These are phyloP conservation scores for Dendrostoma leiphaemia DNA, from an alignment of 2,329 filamentous ascomycete species.

Conservation along the genomic window DNA sequence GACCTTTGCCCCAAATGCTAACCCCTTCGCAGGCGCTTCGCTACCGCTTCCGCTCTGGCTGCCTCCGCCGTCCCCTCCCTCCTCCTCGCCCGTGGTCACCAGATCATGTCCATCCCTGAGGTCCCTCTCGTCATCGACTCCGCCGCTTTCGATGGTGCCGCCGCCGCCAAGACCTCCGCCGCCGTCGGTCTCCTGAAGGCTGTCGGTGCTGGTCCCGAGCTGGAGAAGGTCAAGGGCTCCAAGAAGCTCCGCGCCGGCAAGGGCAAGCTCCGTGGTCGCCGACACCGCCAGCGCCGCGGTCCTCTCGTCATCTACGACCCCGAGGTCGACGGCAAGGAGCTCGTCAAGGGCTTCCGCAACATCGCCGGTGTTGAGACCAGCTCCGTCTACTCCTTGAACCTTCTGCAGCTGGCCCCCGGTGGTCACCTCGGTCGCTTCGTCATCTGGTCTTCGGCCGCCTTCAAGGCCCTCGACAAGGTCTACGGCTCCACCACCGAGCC, in stretches of 20 bases:
- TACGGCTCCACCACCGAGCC: constrained; percentile 91
- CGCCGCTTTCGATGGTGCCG: constrained; percentile 75
- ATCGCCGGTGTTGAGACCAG: constrained; percentile 96
- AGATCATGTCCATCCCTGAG: constrained; percentile 87
- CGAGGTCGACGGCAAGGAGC: constrained; percentile 90
- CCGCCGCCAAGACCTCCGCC: constrained; percentile 83
- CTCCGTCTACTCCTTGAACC: constrained; percentile 91
- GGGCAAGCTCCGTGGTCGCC: constrained; percentile 96
- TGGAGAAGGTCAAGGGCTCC: constrained; percentile 94
- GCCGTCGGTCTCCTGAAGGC: constrained; percentile 86
- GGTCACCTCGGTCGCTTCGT: constrained; percentile 99
- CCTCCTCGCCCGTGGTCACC: constrained; percentile 95
- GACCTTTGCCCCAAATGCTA: background rate
- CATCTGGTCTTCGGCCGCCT: constrained; percentile 96
- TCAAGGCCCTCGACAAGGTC: constrained; percentile 94
- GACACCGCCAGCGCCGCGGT: constrained; percentile 95
- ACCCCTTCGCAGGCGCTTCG: constrained; percentile 70
- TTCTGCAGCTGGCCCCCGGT: constrained; percentile 97
- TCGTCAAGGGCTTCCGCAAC: constrained; percentile 96
- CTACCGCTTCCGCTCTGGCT: constrained; percentile 94
- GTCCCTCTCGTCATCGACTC: constrained; percentile 96
- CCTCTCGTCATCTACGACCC: constrained; percentile 98
- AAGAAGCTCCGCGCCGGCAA: constrained; percentile 98
- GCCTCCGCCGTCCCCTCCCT: constrained; percentile 94
- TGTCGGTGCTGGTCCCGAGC: constrained; percentile 83